A percentile compares a stretch with the other conserved stretches of the same genome.
These are phyloP conservation scores for Leccinum fibrillosum DNA, from an alignment of 768 basidiomycete species.

Conservation along the genomic window DNA sequence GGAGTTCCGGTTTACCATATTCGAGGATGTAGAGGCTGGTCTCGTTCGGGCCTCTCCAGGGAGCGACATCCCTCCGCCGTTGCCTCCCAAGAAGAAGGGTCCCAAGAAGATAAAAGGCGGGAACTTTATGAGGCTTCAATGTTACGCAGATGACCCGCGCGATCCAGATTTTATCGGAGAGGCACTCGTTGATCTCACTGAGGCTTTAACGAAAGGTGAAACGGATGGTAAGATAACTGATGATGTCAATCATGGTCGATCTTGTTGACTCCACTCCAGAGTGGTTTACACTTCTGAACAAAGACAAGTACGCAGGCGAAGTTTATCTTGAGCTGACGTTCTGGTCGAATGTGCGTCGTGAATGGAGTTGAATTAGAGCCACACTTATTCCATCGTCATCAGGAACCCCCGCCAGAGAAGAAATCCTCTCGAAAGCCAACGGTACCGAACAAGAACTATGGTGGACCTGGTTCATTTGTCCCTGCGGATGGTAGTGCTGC, in stretches of 20 bases:
- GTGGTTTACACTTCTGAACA: constrained; percentile 89
- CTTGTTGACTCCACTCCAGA: constrained; percentile 47
- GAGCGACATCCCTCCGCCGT: constrained; percentile 57
- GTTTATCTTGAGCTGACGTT: constrained; percentile 96
- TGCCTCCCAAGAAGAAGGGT: constrained; percentile 62
- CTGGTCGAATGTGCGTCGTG: constrained; percentile 78
- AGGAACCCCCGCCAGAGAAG: constrained; percentile 82
- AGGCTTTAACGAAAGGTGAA: constrained; percentile 91
- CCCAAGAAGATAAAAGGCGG: constrained; percentile 63
- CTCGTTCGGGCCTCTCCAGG: constrained; percentile 39
- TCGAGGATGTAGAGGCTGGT: constrained; percentile 68
- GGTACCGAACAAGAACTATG: constrained; percentile 60
- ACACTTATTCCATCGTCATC: constrained; percentile 6
- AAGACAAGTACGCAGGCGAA: constrained; percentile 93
- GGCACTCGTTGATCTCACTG: constrained; percentile 78
- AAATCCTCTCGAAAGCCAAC: constrained; percentile 49
- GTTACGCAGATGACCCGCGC: constrained; percentile 92
- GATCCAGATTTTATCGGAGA: constrained; percentile 98
- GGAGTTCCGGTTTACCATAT: constrained; percentile 88
- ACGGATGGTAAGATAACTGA: constrained; percentile 74
- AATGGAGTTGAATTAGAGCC: not conserved
- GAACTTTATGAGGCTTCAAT: constrained; percentile 72
- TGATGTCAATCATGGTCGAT: not conserved
- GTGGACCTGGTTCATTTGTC: constrained; percentile 74
- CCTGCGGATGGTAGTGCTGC: constrained; percentile 41